Evolutionary conservation across 257 asterid species (phyloP), one percentile per base, ranked within the genome.

Genomic region (Ligustrum vulgare): DNA sequence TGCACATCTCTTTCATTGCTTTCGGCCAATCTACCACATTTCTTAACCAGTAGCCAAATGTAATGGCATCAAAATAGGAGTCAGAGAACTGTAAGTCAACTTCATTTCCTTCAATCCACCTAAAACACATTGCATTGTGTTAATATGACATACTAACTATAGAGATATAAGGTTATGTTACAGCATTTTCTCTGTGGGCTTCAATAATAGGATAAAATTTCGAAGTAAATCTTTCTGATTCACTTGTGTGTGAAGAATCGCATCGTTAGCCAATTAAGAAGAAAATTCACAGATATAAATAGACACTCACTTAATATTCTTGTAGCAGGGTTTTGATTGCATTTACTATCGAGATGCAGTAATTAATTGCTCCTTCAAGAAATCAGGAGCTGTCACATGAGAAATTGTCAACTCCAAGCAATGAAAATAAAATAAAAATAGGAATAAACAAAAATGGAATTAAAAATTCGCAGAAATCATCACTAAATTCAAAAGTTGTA

Each of bases 41-140:
- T 74, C 96, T 81, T 69, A 94, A 76, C 56, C 98, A 97, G 64
- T 84, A 94, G 62, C 97, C 97, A 79, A 92, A 88, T 51, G 97
- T 92, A 45, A 93, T 91, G 51, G 95, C 96, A 80, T 94, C 91
- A 73, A 92, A 94, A 75, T 75, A 80, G 32, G 87, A 88, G 66
- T 74, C 84, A 2, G 95, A 75, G 85, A 92, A 94, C 69, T 96
- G 97, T 77, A 94, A 81, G 79, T 87, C 83, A 67, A 81, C 83
- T 56, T 96, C 98, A 84, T 89, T 89, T 67, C 98, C 98, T 80
- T 94, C 91, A 33, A 89, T 69, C 98, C 98, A 94, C 89, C 98
- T 92, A 85, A 25, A 25, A 63, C 6, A 56, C 28, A 75, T 78
- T 74, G 80, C 49, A 75, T 41, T 31, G 6, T 6, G 64, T n/a